phyloP scores from a whole-genome alignment of 2,329 filamentous ascomycete genomes.

The Talaromyces piceae region DNA sequence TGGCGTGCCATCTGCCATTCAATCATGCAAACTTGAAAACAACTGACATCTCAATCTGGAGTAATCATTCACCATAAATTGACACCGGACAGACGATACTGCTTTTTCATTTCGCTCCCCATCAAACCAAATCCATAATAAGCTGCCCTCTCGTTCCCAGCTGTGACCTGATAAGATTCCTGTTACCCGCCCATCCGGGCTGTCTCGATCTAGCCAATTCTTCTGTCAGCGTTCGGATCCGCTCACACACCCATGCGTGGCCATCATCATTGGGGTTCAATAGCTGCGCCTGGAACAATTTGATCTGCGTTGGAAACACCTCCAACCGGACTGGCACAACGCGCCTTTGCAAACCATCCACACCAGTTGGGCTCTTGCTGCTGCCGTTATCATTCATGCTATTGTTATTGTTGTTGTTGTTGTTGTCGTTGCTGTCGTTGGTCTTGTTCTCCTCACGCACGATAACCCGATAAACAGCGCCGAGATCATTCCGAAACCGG shows the following conservation, averaged over 20 bases:
- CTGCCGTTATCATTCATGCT: too few relatives aligned
- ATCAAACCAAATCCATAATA: conserved; percentile 18
- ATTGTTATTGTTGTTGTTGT: too few relatives aligned
- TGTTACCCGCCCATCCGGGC: not conserved
- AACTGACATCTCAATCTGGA: not conserved
- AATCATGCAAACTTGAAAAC: not conserved
- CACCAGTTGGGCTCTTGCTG: too few relatives aligned
- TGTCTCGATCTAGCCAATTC: conserved; percentile 19
- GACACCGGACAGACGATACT: too few relatives aligned
- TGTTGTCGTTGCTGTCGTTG: too few relatives aligned
- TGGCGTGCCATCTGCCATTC: not conserved
- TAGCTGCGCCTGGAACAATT: conserved; percentile 26
- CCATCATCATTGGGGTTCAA: conserved; percentile 22
- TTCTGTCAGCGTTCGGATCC: conserved; percentile 20
- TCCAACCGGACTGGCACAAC: conserved; percentile 23
- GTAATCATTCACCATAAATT: too few relatives aligned
- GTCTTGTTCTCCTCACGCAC: conserved; percentile 17
- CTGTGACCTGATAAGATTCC: conserved; percentile 15
- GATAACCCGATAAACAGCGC: conserved; percentile 32
- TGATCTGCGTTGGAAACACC: conserved; percentile 30
- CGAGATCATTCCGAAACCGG: conserved; percentile 33
- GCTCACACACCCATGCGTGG: conserved; percentile 25
- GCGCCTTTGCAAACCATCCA: not conserved
- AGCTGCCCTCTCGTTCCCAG: conserved; percentile 26
- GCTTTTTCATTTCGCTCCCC: too few relatives aligned